These are phyloP conservation scores for Udeniomyces megalosporus DNA, from an alignment of 768 basidiomycete species.

Conservation along the genomic window DNA sequence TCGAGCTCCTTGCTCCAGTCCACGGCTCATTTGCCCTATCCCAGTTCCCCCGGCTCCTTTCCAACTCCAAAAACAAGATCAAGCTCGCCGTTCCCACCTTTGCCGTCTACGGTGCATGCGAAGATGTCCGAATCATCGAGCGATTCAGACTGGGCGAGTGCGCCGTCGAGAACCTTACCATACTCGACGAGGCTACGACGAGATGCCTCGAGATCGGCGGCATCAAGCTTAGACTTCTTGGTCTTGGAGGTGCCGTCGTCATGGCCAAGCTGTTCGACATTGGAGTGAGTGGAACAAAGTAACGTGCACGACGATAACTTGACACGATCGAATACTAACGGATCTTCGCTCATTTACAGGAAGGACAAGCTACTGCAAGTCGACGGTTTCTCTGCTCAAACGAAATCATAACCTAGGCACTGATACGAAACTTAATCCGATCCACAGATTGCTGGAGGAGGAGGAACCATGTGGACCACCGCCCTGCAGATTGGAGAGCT, in stretches of 20 bases:
- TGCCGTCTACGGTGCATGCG: conserved; percentile 89
- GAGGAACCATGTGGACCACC: conserved; percentile 98
- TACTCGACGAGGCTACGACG: conserved; percentile 92
- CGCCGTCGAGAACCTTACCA: conserved; percentile 66
- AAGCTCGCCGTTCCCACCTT: conserved; percentile 85
- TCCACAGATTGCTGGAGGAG: conserved; percentile 69
- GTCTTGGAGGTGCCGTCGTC: conserved; percentile 86
- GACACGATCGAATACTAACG: too few species aligned
- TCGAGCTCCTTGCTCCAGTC: conserved; percentile 39
- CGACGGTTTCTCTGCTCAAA: too few species aligned
- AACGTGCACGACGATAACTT: too few species aligned
- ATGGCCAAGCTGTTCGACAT: conserved; percentile 51
- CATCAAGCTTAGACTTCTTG: conserved; percentile 82
- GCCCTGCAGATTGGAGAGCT: conserved; percentile 95
- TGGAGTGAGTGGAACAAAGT: conserved; percentile 51
- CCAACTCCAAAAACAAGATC: conserved; percentile 49
- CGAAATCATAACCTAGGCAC: conserved; percentile 50
- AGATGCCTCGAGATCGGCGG: conserved; percentile 81
- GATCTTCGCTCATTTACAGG: background rate
- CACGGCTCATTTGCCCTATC: conserved; percentile 52
- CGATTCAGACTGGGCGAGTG: conserved; percentile 74
- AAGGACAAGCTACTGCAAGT: background rate
- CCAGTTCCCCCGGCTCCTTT: conserved; percentile 81
- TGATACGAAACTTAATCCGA: too few species aligned
- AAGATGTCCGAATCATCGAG: conserved; percentile 84